Conservation (phyloP, 2,329 filamentous ascomycete species). For the Penicillium crustosum region DNA sequence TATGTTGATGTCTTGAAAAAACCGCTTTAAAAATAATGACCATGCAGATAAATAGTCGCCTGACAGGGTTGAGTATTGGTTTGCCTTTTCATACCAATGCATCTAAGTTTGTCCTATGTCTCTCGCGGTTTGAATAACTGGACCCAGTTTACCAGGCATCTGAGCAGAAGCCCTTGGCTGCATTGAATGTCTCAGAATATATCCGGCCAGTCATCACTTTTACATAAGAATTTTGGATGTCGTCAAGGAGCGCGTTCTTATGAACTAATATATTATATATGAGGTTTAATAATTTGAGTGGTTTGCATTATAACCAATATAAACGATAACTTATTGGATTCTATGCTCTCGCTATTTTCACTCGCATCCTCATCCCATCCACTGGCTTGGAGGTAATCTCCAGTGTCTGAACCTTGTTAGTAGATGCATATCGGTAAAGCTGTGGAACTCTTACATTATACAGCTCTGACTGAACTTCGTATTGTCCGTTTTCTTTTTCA, state of each 20-base stretch:
- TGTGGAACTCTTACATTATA: not conserved
- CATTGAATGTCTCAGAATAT: not conserved
- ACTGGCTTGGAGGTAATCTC: slow-evolving; percentile 1
- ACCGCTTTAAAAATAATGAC: no score
- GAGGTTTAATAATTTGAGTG: not conserved
- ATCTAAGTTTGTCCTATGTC: not conserved
- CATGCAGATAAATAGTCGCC: not conserved
- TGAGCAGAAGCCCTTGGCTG: not conserved
- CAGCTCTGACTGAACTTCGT: not conserved
- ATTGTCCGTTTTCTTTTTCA: slow-evolving; percentile 1
- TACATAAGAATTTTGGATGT: not conserved
- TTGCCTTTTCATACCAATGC: not conserved
- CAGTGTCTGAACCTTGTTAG: not conserved
- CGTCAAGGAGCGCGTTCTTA: not conserved
- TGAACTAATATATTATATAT: not conserved
- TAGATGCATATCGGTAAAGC: not conserved
- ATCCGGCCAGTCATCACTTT: not conserved
- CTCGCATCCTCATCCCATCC: slow-evolving; percentile 3
- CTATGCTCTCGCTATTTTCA: not conserved
- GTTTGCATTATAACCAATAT: not conserved
- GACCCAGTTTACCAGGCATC: no score
- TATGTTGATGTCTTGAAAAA: no score
- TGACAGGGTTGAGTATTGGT: not conserved
- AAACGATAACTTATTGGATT: not conserved
- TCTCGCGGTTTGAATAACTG: not conserved